These are phyloP conservation scores for Dentiscutata heterogama DNA, from an alignment of 371 early-diverging fungal genomes.

Conservation along the genomic window DNA sequence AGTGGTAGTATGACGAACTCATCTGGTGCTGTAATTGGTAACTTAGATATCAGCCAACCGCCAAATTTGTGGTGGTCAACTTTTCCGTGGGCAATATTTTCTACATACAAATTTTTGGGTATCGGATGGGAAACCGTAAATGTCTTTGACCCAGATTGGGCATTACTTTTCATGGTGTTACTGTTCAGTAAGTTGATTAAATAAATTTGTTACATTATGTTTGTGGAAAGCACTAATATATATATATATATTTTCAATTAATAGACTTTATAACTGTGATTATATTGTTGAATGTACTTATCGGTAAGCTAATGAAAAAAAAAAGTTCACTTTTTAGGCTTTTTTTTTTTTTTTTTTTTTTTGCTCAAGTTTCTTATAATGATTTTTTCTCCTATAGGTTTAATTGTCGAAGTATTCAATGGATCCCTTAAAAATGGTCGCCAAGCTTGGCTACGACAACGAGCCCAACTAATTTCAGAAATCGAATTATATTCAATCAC, in stretches of 20 bases:
- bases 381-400: background rate
- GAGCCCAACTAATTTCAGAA: conserved; percentile 29
- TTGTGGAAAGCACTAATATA: background rate
- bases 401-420: conserved; percentile 21
- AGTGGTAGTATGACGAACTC: background rate
- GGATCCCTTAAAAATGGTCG: background rate
- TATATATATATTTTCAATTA: background rate
- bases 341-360: background rate
- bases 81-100: background rate
- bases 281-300: background rate
- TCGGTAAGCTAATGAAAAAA: background rate
- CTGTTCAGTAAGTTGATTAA: conserved; percentile 2
- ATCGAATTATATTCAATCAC: conserved; percentile 3
- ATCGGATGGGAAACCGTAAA: conserved; percentile 8
- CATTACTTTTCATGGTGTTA: background rate
- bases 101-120: conserved; percentile 8
- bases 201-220: background rate
- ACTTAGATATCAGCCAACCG: background rate
- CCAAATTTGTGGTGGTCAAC: background rate
- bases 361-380: background rate
- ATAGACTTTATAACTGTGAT: background rate
- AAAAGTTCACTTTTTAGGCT: background rate
- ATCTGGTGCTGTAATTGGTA: background rate
- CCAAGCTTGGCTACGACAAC: conserved; percentile 10
- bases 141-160: background rate